Evolutionary conservation across 2,329 filamentous ascomycete species (phyloP).

Genomic region (Fusarium coffeatum): DNA sequence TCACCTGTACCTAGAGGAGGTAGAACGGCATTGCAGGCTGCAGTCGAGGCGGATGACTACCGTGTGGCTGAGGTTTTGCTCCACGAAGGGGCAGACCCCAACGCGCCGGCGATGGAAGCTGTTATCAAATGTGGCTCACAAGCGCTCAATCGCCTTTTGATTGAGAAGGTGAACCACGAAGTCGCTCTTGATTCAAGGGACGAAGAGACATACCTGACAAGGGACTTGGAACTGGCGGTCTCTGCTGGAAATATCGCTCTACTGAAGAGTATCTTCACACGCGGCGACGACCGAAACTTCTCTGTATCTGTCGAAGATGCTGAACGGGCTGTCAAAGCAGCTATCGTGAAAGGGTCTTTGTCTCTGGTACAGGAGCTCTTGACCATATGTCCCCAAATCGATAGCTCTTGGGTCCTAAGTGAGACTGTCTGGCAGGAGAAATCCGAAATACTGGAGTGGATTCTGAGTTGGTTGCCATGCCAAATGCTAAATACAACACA

Average conservation of each 20-base stretch:
- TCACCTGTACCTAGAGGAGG: fast-evolving
- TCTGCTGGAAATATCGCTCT: not conserved
- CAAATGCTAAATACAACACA: no score
- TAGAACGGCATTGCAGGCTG: slow-evolving; percentile 7
- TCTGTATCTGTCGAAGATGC: not conserved
- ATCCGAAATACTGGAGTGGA: not conserved
- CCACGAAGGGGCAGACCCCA: fast-evolving
- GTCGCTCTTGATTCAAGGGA: no score
- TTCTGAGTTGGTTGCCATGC: not conserved
- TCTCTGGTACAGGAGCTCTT: not conserved
- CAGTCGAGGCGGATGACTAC: not conserved
- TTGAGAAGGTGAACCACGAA: no score
- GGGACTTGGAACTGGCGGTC: not conserved
- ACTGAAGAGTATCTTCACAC: not conserved
- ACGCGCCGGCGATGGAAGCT: not conserved
- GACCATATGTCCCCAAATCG: not conserved
- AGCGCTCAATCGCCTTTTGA: no score
- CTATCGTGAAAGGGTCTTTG: not conserved
- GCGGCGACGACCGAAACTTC: no score
- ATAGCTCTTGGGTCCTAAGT: not conserved
- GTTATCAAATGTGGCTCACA: not conserved
- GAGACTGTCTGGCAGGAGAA: not conserved
- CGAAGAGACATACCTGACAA: no score
- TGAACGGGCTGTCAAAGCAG: fast-evolving
- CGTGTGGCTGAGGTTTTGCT: not conserved